Conservation (phyloP, 768 basidiomycete genomes). For the Amanita subjunquillea region DNA sequence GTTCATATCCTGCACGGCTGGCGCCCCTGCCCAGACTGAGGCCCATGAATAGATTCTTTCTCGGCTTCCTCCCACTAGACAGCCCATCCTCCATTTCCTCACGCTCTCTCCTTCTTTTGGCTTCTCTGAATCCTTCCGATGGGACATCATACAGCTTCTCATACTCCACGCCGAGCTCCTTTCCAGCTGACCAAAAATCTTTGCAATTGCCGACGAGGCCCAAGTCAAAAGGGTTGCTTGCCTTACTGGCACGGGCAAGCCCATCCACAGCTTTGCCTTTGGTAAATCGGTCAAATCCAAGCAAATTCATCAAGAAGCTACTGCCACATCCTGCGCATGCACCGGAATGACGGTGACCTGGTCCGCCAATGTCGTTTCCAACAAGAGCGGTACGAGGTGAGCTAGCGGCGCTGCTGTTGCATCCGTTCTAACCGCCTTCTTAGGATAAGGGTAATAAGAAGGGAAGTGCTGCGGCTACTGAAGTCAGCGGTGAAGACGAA, state of each 20-base stretch:
- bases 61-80: slow-evolving; percentile 16
- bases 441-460: slow-evolving; percentile 16
- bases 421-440: neutral
- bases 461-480: slow-evolving; percentile 10
- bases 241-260: slow-evolving; percentile 63
- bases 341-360: slow-evolving; percentile 37
- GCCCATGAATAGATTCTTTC: slow-evolving; percentile 49
- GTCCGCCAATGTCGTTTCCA: slow-evolving; percentile 14
- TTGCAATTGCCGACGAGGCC: slow-evolving; percentile 72
- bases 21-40: slow-evolving; percentile 39
- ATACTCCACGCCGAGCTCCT: slow-evolving; percentile 85
- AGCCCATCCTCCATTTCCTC: slow-evolving; percentile 30
- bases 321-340: slow-evolving; percentile 34
- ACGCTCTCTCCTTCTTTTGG: slow-evolving; percentile 45
- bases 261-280: slow-evolving; percentile 84
- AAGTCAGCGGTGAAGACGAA: slow-evolving; percentile 20
- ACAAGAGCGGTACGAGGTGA: slow-evolving; percentile 33
- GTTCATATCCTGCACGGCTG: slow-evolving; percentile 52
- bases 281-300: slow-evolving; percentile 92
- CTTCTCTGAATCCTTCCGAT: slow-evolving; percentile 71
- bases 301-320: slow-evolving; percentile 78
- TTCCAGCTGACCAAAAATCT: slow-evolving; percentile 90
- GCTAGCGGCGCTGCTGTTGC: slow-evolving; percentile 6
- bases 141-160: slow-evolving; percentile 86
- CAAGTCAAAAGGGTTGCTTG: slow-evolving; percentile 87